phyloP scores from a whole-genome alignment of 768 basidiomycete species.

The Boletus barrowsii region DNA sequence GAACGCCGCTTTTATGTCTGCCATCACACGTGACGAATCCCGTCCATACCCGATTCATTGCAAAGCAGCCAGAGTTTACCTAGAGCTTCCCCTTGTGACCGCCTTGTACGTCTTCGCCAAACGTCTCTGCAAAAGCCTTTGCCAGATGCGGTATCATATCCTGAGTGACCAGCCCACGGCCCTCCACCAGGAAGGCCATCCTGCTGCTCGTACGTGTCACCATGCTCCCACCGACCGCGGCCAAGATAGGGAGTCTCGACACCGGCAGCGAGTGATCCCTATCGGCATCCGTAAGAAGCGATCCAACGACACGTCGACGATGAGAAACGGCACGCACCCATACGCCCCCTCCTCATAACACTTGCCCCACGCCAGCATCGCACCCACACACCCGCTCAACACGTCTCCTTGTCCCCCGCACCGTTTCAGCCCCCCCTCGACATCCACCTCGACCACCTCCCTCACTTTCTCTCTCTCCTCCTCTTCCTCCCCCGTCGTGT shows the following conservation, averaged over 20 bases:
- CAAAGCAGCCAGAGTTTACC: background rate
- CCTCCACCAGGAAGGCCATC: conserved; percentile 69
- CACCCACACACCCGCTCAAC: conserved; percentile 81
- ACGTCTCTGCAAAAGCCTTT: conserved; percentile 67
- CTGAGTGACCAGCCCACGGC: conserved; percentile 77
- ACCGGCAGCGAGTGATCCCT: conserved; percentile 55
- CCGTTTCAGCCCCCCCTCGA: conserved; percentile 80
- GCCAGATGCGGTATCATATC: conserved; percentile 71
- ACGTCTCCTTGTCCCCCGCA: conserved; percentile 98
- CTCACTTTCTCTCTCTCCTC: conserved; percentile 50
- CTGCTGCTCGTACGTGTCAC: conserved; percentile 84
- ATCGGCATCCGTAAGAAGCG: conserved; percentile 3
- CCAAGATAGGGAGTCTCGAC: conserved; percentile 75
- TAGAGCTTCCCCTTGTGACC: conserved; percentile 35
- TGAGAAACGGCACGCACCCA: conserved; percentile 45
- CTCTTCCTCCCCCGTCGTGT: conserved; percentile 58
- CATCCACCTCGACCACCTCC: conserved; percentile 64
- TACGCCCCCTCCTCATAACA: conserved; percentile 86
- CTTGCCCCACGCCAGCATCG: conserved; percentile 92
- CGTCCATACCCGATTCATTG: conserved; percentile 6
- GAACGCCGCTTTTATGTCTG: conserved; percentile 19
- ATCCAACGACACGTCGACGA: background rate
- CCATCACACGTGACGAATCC: conserved; percentile 22
- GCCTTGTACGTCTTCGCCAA: conserved; percentile 44
- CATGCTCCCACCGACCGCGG: conserved; percentile 82